phyloP scores from a whole-genome alignment of 2,329 filamentous ascomycete species.

The Pseudopyrenochaeta lycopersici region DNA sequence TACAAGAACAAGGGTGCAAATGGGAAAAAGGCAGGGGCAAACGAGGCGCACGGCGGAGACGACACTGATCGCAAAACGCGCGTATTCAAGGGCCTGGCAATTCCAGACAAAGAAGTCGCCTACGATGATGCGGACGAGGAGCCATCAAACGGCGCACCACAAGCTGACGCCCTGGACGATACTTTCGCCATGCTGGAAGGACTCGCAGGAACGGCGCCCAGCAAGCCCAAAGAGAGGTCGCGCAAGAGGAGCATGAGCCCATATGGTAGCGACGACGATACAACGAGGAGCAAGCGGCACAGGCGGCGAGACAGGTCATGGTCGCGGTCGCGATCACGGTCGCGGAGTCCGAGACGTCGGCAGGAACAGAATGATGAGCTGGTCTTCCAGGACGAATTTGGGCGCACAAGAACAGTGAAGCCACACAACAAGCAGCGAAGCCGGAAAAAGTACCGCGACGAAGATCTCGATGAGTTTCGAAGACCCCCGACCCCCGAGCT shows the following conservation, averaged over 20 bases:
- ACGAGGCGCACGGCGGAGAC: conserved; percentile 60
- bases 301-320: conserved; percentile 59
- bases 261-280: conserved; percentile 55
- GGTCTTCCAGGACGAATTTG: conserved; percentile 68
- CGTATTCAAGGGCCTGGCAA: conserved; percentile 87
- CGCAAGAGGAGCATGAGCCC: conserved; percentile 70
- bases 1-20: conserved; percentile 68
- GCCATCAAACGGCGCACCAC: conserved; percentile 48
- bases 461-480: conserved; percentile 68
- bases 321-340: conserved; percentile 64
- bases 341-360: conserved; percentile 57
- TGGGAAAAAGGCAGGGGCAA: conserved; percentile 49
- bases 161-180: conserved; percentile 82
- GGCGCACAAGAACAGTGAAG: conserved; percentile 54
- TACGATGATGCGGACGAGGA: conserved; percentile 61
- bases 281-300: conserved; percentile 53
- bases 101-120: conserved; percentile 77
- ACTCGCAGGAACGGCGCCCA: conserved; percentile 65
- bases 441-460: conserved; percentile 45
- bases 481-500: conserved; percentile 75
- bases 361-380: conserved; percentile 60
- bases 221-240: conserved; percentile 56
- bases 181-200: conserved; percentile 92
- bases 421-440: conserved; percentile 54
- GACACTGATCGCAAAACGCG: conserved; percentile 76